Base-by-base conservation (phyloP, 495 filamentous ascomycete genomes). In the Polyplosphaeria fusca region DNA sequence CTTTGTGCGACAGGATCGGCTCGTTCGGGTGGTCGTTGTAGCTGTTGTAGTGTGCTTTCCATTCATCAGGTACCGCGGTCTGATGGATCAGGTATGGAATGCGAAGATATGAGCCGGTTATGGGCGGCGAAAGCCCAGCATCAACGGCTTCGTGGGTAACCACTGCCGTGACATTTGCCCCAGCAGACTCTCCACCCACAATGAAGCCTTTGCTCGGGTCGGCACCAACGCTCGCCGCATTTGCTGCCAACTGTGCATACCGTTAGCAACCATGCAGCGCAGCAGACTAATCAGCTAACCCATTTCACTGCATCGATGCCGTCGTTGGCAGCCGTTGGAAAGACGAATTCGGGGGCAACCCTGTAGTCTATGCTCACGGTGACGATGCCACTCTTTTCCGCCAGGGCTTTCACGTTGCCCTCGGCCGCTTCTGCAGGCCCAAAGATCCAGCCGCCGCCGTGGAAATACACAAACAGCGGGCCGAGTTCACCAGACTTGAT, bases 311-410 rank as follows among this genome's bases (percentile, higher is more conserved):
- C n/a, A 58, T 75, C 73, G 3, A 60, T 62, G 5, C 71, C 73
- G 53, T 75, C 73, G 44, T 75, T 69, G n/a, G 72, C 71, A 9
- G 73, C 71, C 4, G 73, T 73, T 5, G 73, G 73, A 55, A 74
- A 75, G 4, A 66, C 62, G 38, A 58, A 50, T 49, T 73, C 71
- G 2, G 73, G 73, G 3, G 73, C 73, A 3, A 67, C 48, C 2
- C 73, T 61, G 47, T 75, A 75, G 32, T 72, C 67, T 18, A 75
- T 73, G 25, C 57, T 61, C 13, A 73, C 61, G 11, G 70, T 67
- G 14, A 72, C 67, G n/a, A 70, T 68, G 41, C 67, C 58, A 14
- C 65, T 49, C 49, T 73, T 61, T 9, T 67, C 58, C 5, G 68
- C 61, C 22, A 71, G 61, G 5, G 63, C 58, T 18, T 52, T 49